Evolutionary conservation across 129 eudicot genomes (phyloP).

Genomic region (carrot (Daucus carota)): DNA sequence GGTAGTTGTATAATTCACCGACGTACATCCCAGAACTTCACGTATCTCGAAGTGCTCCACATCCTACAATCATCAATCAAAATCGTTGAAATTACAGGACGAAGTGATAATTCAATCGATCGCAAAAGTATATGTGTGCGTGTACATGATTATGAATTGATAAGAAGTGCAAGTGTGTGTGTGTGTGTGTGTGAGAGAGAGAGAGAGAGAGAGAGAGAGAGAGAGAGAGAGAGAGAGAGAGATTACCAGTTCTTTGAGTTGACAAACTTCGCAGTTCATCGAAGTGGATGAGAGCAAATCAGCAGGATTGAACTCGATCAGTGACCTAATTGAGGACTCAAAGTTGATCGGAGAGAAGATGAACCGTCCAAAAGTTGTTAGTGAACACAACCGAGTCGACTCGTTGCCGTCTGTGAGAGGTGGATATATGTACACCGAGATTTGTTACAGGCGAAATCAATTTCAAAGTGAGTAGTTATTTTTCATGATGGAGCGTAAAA

Average conservation of each 20-base stretch:
- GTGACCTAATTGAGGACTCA: background rate
- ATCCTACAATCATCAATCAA: slow-evolving; percentile 38
- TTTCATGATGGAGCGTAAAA: background rate
- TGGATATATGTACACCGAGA: background rate
- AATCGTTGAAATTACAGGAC: background rate
- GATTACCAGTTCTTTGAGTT: slow-evolving; percentile 88
- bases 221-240: background rate
- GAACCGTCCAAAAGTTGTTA: background rate
- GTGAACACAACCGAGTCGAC: background rate
- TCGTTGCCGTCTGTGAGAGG: slow-evolving; percentile 2
- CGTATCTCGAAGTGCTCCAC: slow-evolving; percentile 93
- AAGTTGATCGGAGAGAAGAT: slow-evolving; percentile 12
- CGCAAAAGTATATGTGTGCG: background rate
- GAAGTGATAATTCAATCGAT: background rate
- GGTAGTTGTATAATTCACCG: background rate
- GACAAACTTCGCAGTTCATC: slow-evolving; percentile 98
- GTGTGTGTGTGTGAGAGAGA: background rate
- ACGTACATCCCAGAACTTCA: slow-evolving; percentile 94
- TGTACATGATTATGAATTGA: background rate
- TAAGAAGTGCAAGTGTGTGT: background rate
- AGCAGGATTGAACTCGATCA: background rate
- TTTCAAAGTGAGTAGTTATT: background rate
- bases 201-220: background rate
- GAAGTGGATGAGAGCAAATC: background rate
- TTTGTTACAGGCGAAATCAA: background rate